Evolutionary conservation across 768 basidiomycete species (phyloP).

Genomic region (Tylopilus rubrobrunneus): DNA sequence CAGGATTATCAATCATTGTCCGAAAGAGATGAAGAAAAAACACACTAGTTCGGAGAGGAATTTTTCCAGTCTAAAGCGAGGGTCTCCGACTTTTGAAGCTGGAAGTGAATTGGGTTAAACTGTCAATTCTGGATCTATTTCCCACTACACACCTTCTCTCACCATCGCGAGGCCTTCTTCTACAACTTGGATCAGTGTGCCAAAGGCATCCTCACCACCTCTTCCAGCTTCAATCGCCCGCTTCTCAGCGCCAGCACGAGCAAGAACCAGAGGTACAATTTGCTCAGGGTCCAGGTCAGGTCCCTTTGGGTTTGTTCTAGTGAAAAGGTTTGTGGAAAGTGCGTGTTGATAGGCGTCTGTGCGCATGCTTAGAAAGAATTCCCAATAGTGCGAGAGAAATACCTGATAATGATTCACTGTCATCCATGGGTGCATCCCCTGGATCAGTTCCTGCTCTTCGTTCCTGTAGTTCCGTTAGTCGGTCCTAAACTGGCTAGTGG

Average conservation of each 20-base stretch:
- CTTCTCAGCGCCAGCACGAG: constrained; percentile 62
- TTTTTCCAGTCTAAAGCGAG: constrained; percentile 77
- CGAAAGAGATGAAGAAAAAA: constrained; percentile 9
- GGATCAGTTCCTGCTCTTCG: constrained; percentile 5
- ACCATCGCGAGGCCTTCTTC: constrained; percentile 63
- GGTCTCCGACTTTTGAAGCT: constrained; percentile 71
- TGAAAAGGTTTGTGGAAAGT: constrained; percentile 50
- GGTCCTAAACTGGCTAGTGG: neutral
- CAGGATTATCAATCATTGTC: neutral
- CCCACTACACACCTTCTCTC: constrained; percentile 43
- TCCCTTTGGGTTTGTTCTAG: constrained; percentile 22
- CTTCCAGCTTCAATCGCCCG: constrained; percentile 46
- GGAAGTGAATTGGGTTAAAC: neutral
- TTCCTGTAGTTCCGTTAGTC: constrained; percentile 16
- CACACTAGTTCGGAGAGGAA: constrained; percentile 74
- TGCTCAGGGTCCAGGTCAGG: constrained; percentile 54
- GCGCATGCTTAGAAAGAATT: constrained; percentile 5
- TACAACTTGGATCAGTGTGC: constrained; percentile 51
- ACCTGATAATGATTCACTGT: constrained; percentile 27
- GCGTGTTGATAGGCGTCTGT: constrained; percentile 59
- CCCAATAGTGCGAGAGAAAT: neutral
- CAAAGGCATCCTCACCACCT: constrained; percentile 50
- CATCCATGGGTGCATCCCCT: constrained; percentile 19
- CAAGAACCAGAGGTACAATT: constrained; percentile 57
- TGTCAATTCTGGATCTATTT: neutral